phyloP scores from a whole-genome alignment of 2,329 filamentous ascomycete genomes.

The Aureobasidium mangrovei region DNA sequence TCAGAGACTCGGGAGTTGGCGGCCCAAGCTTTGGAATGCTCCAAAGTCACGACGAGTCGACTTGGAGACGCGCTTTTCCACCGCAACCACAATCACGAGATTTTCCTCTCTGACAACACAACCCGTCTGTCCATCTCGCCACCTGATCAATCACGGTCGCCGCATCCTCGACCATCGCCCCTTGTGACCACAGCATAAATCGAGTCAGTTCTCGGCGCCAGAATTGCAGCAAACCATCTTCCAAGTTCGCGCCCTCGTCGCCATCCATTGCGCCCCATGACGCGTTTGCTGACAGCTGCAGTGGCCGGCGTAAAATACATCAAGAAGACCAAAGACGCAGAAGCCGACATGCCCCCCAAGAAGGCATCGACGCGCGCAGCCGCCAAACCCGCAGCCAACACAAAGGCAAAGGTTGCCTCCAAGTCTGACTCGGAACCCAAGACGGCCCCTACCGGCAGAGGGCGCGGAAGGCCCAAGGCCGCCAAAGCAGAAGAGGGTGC shows the following conservation, averaged over 20 bases:
- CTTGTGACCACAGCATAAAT: background rate
- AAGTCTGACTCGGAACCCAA: constrained; percentile 15
- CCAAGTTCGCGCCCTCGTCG: background rate
- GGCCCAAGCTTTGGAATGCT: background rate
- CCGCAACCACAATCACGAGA: background rate
- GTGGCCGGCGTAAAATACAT: constrained; percentile 26
- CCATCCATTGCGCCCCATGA: constrained; percentile 1
- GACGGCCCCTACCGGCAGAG: constrained; percentile 15
- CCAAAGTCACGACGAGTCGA: too few species aligned
- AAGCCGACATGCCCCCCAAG: constrained; percentile 19
- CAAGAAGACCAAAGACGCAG: constrained; percentile 20
- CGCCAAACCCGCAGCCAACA: constrained; percentile 22
- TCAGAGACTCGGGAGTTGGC: background rate
- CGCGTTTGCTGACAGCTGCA: constrained; percentile 8
- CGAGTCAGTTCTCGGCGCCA: background rate
- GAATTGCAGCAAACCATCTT: constrained; percentile 6
- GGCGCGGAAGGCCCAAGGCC: constrained; percentile 16
- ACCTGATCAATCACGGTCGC: constrained; percentile 3
- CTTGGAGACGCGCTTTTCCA: background rate
- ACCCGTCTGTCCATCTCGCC: background rate
- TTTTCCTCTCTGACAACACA: background rate
- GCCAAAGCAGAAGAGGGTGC: constrained; percentile 15
- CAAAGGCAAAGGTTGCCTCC: constrained; percentile 23
- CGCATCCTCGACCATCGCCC: background rate
- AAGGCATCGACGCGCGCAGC: constrained; percentile 14